These are phyloP conservation scores for Rubia balearica DNA, from an alignment of 305 asterid genomes.

Conservation along the genomic window DNA sequence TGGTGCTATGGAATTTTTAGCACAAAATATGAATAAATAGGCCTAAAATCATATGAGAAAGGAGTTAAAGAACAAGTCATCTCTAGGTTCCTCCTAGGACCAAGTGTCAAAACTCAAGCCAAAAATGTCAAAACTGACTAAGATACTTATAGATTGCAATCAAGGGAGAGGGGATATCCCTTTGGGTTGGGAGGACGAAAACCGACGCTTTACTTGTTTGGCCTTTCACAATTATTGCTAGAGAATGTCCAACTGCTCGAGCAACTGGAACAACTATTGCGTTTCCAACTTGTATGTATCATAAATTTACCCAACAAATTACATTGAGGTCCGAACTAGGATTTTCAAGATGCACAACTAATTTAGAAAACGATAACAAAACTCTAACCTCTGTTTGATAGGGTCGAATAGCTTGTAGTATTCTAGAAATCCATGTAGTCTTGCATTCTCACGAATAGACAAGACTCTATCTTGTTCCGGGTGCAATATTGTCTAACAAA, in stretches of 20 bases:
- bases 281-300: conserved; percentile 82
- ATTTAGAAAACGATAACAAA: neutral
- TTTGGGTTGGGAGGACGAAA: conserved; percentile 44
- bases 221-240: conserved; percentile 47
- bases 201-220: conserved; percentile 33
- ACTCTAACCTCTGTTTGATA: conserved; percentile 53
- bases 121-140: too few relatives aligned
- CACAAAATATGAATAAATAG: too few relatives aligned
- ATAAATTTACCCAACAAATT: conserved; percentile 6
- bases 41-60: too few relatives aligned
- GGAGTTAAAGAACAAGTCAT: too few relatives aligned
- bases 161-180: conserved; percentile 29
- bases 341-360: neutral
- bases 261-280: conserved; percentile 92
- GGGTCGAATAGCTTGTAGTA: conserved; percentile 64
- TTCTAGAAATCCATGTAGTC: conserved; percentile 88
- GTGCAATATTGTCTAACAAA: conserved; percentile 44
- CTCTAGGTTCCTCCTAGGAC: too few relatives aligned
- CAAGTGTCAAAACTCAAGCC: too few relatives aligned
- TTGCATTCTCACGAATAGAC: conserved; percentile 73
- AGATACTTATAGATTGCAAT: neutral
- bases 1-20: too few relatives aligned
- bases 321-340: neutral
- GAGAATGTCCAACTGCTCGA: conserved; percentile 58
- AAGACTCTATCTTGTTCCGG: conserved; percentile 68